phyloP scores from a whole-genome alignment of 495 filamentous ascomycete genomes.

The Talaromyces nanjingensis region DNA sequence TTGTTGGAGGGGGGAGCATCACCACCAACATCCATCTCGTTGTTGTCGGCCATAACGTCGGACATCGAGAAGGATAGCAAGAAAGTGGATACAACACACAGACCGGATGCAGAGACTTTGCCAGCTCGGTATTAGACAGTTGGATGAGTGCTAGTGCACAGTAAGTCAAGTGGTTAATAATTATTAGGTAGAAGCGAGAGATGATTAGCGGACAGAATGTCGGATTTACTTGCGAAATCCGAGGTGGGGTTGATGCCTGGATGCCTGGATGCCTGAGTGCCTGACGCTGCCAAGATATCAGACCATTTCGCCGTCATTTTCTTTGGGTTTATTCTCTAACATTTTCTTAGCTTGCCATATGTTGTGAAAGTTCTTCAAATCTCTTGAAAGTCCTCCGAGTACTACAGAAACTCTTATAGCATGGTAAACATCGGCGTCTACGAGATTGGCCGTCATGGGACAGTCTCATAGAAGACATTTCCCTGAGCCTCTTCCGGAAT shows the following conservation, averaged over 20 bases:
- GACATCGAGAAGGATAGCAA: neutral
- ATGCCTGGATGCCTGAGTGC: neutral
- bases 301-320: too few relatives aligned
- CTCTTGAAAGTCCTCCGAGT: too few relatives aligned
- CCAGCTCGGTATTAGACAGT: neutral
- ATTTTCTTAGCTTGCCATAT: too few relatives aligned
- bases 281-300: too few relatives aligned
- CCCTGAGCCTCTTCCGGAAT: neutral
- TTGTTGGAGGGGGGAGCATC: neutral
- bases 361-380: too few relatives aligned
- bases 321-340: too few relatives aligned
- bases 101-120: neutral
- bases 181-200: neutral
- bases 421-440: too few relatives aligned
- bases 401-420: too few relatives aligned
- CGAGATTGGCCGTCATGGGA: neutral
- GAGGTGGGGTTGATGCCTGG: neutral
- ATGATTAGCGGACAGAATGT: neutral
- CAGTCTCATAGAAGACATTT: neutral
- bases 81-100: neutral
- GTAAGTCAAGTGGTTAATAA: neutral
- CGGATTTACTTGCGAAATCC: neutral
- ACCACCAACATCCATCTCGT: neutral
- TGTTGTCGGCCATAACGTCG: slow-evolving; percentile 4
- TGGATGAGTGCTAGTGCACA: neutral